phyloP scores from a whole-genome alignment of 768 basidiomycete species.

The Leucocoprinus birnbaumii region DNA sequence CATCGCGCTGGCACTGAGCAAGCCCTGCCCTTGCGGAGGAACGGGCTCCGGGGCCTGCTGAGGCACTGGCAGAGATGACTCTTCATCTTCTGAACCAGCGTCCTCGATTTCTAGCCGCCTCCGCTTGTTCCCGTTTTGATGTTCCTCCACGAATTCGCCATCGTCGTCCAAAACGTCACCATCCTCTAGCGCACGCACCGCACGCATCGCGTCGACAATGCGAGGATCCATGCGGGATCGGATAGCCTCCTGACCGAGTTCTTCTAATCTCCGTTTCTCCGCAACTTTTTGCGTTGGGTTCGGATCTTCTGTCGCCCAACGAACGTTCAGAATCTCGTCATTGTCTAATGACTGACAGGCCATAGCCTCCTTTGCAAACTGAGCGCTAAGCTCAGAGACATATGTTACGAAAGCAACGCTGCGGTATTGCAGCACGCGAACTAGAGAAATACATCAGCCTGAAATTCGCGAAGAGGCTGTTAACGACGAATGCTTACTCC shows the following conservation, averaged over 20 bases:
- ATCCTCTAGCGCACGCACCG: constrained; percentile 87
- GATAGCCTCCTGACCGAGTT: constrained; percentile 85
- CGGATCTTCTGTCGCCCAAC: constrained; percentile 99
- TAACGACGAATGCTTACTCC: constrained; percentile 57
- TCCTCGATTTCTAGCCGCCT: constrained; percentile 30
- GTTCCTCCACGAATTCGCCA: constrained; percentile 30
- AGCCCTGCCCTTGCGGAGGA: constrained; percentile 42
- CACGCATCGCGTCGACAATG: constrained; percentile 85
- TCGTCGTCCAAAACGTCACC: constrained; percentile 51
- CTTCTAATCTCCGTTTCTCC: constrained; percentile 82
- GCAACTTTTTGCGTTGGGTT: constrained; percentile 88
- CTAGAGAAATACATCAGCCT: constrained; percentile 35
- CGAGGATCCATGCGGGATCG: constrained; percentile 80
- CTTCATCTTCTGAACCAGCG: constrained; percentile 31
- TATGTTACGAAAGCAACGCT: constrained; percentile 98
- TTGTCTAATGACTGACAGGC: constrained; percentile 96
- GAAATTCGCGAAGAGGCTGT: not conserved
- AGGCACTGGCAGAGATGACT: constrained; percentile 15
- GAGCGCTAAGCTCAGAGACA: constrained; percentile 77
- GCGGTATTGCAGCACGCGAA: constrained; percentile 90
- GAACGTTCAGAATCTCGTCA: constrained; percentile 96
- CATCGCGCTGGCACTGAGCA: constrained; percentile 82
- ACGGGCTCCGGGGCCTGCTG: constrained; percentile 22
- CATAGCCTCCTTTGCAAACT: constrained; percentile 99
- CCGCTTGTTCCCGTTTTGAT: constrained; percentile 28